Percentiles rank a stretch among this genome's conserved stretches.
Conservation (phyloP, 768 basidiomycete genomes). For the Naganishia randhawae region DNA sequence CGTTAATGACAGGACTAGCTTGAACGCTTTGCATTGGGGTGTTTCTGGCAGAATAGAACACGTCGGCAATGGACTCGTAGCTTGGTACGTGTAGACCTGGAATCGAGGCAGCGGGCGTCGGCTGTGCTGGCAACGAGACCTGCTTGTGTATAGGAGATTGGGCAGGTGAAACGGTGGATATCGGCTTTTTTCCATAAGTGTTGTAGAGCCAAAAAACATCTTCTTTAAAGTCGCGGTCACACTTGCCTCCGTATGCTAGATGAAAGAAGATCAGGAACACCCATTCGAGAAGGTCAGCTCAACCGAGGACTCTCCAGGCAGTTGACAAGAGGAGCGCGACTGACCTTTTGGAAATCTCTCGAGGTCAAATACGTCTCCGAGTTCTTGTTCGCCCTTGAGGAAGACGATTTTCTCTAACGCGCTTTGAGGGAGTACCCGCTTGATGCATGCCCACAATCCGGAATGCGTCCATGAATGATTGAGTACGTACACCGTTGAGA, state of each 20-base stretch:
- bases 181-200: not conserved
- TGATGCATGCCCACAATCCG: constrained; percentile 46
- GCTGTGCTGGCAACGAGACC: not conserved
- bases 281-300: too few species aligned
- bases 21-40: constrained; percentile 30
- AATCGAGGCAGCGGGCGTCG: not conserved
- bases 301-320: not conserved
- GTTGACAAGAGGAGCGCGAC: not conserved
- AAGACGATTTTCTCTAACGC: constrained; percentile 47
- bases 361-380: constrained; percentile 41
- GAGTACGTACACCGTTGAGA: constrained; percentile 43
- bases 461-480: constrained; percentile 48
- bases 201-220: constrained; percentile 17
- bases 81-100: constrained; percentile 4
- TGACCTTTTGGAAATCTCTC: constrained; percentile 40
- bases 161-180: constrained; percentile 17
- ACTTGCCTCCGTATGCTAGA: constrained; percentile 2
- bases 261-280: not conserved
- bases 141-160: constrained; percentile 8
- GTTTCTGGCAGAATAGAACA: constrained; percentile 40
- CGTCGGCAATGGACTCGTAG: constrained; percentile 41
- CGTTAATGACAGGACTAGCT: not conserved
- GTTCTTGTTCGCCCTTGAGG: constrained; percentile 29
- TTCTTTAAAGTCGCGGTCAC: constrained; percentile 25
- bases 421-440: constrained; percentile 44